Base-by-base conservation (phyloP, 177 flowering plant genomes). In the Vitis hybrid region DNA sequence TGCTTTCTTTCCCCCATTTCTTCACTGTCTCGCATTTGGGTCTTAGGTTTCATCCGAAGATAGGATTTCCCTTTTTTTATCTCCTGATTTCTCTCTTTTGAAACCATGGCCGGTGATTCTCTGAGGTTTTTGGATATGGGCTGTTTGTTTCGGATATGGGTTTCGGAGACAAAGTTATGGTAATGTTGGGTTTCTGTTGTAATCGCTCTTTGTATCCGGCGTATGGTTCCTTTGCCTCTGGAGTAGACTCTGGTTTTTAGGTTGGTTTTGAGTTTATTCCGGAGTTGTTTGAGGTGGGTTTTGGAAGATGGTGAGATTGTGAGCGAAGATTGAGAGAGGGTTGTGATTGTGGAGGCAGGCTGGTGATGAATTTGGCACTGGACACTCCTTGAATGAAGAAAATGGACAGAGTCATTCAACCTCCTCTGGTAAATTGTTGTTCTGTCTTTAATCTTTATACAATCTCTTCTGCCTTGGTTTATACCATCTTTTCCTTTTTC, bases 381-480 rank as follows among this genome's bases (percentile, higher is more conserved):
- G 66, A 54, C 45, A 62, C 45, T 56, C 54, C 58, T 75, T 65
- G 45, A 63, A 75, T 69, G 74, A 74, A 70, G 64, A 61, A 55
- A 21, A 87, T 87, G 91, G 91, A 87, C 30, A 86, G 90, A 81
- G 69, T 80, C 79, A 79, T 86, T 75, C 94, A 90, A 72, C 92
- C 92, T 73, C 91, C 94, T 17, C 66, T 90, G 87, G 94, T 88
- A 81, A 82, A 18, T 80, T 63, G 17, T 59, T 55, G 13, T 5
- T 56, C 66, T 57, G 7, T 56, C 12, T 32, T 54, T 6, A 62
- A 11, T 70, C 49, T 52, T 55, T 2, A 5, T 66, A 1, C 45
- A 40, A 4, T 40, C 45, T 40, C 45, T 72, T 65, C 11, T 18
- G 30, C 62, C 14, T 45, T 65, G 48, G 2, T 18, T 69, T 32